Conservation (phyloP, 768 basidiomycete species). For the Agaricus subrufescens region DNA sequence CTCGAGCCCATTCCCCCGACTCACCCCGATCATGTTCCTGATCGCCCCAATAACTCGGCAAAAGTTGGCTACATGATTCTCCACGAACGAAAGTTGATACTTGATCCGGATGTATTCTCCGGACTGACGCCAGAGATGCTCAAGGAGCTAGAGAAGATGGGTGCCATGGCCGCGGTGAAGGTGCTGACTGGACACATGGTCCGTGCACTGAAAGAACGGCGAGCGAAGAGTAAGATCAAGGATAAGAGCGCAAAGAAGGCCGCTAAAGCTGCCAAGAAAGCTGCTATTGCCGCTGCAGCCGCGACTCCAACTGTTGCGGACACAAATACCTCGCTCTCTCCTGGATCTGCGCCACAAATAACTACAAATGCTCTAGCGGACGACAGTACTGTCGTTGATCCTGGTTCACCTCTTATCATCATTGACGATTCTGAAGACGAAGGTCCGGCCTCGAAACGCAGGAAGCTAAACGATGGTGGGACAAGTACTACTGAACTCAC, state of each 20-base stretch:
- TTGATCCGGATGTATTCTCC: slow-evolving; percentile 83
- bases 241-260: slow-evolving; percentile 30
- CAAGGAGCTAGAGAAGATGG: slow-evolving; percentile 71
- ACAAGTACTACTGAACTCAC: slow-evolving; percentile 3
- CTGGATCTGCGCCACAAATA: slow-evolving; percentile 19
- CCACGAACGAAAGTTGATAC: slow-evolving; percentile 78
- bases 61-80: slow-evolving; percentile 68
- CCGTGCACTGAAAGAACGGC: slow-evolving; percentile 73
- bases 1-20: slow-evolving; percentile 68
- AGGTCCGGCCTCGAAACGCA: slow-evolving; percentile 52
- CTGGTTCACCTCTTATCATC: slow-evolving; percentile 53
- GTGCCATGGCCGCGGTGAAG: slow-evolving; percentile 75
- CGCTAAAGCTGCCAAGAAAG: slow-evolving; percentile 23
- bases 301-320: not conserved
- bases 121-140: slow-evolving; percentile 71
- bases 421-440: slow-evolving; percentile 59
- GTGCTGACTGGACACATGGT: slow-evolving; percentile 85
- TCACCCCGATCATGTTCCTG: slow-evolving; percentile 48
- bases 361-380: not conserved
- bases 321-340: slow-evolving; percentile 18
- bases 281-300: slow-evolving; percentile 1
- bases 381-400: slow-evolving; percentile 19
- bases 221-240: slow-evolving; percentile 41
- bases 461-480: slow-evolving; percentile 37
- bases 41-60: slow-evolving; percentile 42